A percentile compares a stretch with the other conserved stretches of the same genome.
Conservation (phyloP, 148 eudicot genomes). For the Rhododendron henanense region DNA sequence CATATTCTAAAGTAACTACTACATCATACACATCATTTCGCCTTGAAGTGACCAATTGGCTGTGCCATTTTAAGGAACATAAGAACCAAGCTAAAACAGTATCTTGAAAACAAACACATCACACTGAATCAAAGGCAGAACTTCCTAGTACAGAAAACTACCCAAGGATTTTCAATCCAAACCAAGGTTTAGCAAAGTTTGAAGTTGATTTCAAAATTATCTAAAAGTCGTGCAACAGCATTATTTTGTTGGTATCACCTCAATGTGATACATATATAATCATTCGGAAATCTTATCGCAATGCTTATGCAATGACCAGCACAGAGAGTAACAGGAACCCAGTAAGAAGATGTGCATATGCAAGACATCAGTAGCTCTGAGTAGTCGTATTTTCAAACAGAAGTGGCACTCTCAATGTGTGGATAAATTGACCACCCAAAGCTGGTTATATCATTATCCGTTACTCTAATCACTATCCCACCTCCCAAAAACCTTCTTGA, state of each 20-base stretch:
- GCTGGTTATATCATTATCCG: neutral
- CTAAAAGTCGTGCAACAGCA: neutral
- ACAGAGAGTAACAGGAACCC: neutral
- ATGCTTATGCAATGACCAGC: neutral
- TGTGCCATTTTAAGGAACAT: neutral
- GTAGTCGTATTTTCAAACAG: neutral
- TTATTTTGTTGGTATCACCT: neutral
- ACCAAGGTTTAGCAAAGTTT: neutral
- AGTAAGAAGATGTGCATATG: neutral
- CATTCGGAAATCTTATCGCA: neutral
- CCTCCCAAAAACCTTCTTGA: neutral
- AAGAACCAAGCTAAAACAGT: neutral
- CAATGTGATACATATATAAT: too few relatives aligned
- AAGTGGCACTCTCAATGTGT: neutral
- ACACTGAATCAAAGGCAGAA: too few relatives aligned
- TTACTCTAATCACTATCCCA: neutral
- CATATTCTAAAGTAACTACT: too few relatives aligned
- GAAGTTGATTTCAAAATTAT: neutral
- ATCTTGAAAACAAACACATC: neutral
- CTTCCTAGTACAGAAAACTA: neutral
- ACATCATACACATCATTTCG: too few relatives aligned
- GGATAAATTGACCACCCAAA: neutral
- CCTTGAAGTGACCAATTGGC: too few relatives aligned
- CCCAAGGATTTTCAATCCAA: neutral
- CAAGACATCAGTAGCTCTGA: neutral